These are phyloP conservation scores for Fraxinus greggii DNA, from an alignment of 305 asterid genomes.

Conservation along the genomic window DNA sequence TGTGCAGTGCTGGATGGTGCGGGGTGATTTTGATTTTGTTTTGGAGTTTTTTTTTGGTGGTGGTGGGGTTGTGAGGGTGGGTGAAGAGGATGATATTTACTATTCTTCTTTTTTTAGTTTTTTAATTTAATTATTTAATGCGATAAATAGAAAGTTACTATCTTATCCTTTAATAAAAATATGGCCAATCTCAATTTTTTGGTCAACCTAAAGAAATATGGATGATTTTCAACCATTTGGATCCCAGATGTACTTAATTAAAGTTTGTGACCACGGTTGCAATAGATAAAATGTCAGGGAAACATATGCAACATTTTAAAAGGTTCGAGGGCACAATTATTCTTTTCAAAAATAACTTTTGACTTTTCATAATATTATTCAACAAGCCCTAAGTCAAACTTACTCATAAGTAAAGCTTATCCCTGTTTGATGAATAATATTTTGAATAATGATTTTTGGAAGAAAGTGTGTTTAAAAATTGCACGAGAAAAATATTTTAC, in stretches of 20 bases:
- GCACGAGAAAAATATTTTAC: no score
- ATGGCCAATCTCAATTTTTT: no score
- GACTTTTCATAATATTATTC: not conserved
- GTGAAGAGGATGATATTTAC: not conserved
- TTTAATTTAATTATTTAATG: not conserved
- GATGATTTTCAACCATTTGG: no score
- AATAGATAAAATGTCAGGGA: not conserved
- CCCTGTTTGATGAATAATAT: no score
- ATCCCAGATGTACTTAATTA: not conserved
- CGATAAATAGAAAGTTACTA: no score
- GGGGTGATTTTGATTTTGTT: not conserved
- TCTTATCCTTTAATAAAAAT: no score
- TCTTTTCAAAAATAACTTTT: no score
- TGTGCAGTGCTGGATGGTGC: not conserved
- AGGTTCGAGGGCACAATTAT: not conserved
- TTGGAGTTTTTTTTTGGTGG: not conserved
- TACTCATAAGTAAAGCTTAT: not conserved
- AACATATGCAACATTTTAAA: no score
- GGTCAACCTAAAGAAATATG: not conserved
- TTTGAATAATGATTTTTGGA: no score
- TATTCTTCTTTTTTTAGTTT: no score
- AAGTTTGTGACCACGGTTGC: not conserved
- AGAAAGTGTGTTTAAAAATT: no score
- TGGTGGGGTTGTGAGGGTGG: not conserved
- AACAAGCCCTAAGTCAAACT: not conserved